Percentiles rank a stretch among this genome's conserved stretches.
These are phyloP conservation scores for Veloporphyrellus conicus DNA, from an alignment of 1,284 basidiomycete genomes.

Conservation along the genomic window DNA sequence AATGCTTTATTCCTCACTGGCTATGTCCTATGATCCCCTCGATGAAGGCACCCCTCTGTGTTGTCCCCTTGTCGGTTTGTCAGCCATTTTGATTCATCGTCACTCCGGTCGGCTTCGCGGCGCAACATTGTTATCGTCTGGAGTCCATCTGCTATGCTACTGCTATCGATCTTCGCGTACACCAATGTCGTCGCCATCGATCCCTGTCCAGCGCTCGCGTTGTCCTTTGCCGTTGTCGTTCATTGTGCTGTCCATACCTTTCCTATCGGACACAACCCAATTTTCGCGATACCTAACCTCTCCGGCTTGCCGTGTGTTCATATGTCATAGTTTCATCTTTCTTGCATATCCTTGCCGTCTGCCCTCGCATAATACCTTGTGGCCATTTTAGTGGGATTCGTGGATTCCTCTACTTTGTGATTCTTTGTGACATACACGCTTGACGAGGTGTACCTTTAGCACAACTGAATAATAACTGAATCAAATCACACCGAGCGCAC, in stretches of 20 bases:
- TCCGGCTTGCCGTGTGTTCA: conserved; percentile 5
- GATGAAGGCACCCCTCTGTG: conserved; percentile 7
- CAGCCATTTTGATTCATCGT: conserved; percentile 1
- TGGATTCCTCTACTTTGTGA: conserved; percentile 15
- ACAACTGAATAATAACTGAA: conserved; percentile 8
- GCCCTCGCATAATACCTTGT: conserved; percentile 4
- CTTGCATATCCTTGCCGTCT: conserved; percentile 23
- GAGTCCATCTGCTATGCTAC: conserved; percentile 18
- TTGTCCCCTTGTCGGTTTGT: conserved; percentile 19
- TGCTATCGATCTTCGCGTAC: conserved; percentile 26
- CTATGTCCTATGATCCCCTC: conserved; percentile 18
- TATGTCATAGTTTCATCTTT: conserved; percentile 12
- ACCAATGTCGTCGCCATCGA: conserved; percentile 14
- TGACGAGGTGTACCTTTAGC: conserved; percentile 30
- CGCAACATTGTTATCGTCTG: conserved; percentile 17
- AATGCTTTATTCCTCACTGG: conserved; percentile 17
- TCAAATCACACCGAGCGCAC: too few relatives aligned
- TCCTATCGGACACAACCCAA: conserved; percentile 3
- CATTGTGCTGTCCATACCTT: conserved; percentile 11
- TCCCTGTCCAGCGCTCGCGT: conserved; percentile 14
- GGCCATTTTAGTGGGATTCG: conserved; percentile 9
- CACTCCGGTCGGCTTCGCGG: conserved; percentile 1
- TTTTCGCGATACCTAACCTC: conserved; percentile 21
- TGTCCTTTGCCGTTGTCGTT: conserved; percentile 11
- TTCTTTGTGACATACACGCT: conserved; percentile 12